A percentile compares a stretch with the other conserved stretches of the same genome.
phyloP scores from a whole-genome alignment of 768 basidiomycete genomes.

The Fomitopsis serialis region DNA sequence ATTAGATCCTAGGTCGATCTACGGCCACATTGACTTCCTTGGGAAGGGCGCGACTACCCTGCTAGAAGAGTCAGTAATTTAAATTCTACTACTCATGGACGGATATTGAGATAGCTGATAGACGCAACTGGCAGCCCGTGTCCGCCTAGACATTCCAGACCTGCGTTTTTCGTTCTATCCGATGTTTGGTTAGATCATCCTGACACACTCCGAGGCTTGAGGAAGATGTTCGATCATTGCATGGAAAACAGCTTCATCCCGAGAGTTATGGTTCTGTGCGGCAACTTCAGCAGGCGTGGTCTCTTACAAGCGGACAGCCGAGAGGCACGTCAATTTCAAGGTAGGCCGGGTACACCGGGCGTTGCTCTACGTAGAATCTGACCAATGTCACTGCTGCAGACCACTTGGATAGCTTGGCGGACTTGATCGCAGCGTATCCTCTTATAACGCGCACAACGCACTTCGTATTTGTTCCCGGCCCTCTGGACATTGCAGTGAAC shows the following conservation, averaged over 20 bases:
- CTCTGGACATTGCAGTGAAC: constrained; percentile 81
- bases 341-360: constrained; percentile 29
- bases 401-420: constrained; percentile 81
- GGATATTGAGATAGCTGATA: constrained; percentile 21
- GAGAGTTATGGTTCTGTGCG: constrained; percentile 86
- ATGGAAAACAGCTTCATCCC: constrained; percentile 85
- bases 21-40: constrained; percentile 94
- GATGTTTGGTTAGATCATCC: constrained; percentile 95
- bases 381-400: constrained; percentile 39
- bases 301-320: constrained; percentile 73
- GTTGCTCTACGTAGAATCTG: not conserved
- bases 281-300: constrained; percentile 87
- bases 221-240: constrained; percentile 85
- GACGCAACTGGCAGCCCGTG: constrained; percentile 56
- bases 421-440: constrained; percentile 79
- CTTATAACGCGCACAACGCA: constrained; percentile 72
- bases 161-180: constrained; percentile 90
- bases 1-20: constrained; percentile 61
- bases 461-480: constrained; percentile 94
- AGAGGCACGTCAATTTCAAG: constrained; percentile 82
- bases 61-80: constrained; percentile 72
- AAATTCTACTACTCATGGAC: not conserved
- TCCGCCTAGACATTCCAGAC: constrained; percentile 67
- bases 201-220: constrained; percentile 71
- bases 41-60: constrained; percentile 91